A percentile compares a stretch with the other conserved stretches of the same genome.
phyloP scores from a whole-genome alignment of 768 basidiomycete genomes.

The Suillus lakei region DNA sequence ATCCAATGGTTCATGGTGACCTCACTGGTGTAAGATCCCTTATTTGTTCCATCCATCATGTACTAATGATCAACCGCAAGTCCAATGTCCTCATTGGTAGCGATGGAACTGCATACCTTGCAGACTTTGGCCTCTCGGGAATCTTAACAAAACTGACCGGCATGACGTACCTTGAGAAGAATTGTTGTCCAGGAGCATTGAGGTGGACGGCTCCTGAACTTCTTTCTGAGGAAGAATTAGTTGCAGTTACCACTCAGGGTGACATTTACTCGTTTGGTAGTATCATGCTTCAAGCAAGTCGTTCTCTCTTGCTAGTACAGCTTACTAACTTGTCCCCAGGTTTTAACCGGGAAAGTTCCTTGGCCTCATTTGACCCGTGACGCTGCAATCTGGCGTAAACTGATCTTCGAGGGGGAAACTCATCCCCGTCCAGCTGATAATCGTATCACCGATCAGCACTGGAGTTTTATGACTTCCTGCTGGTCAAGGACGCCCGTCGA shows the following conservation, averaged over 20 bases:
- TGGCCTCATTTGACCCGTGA: background rate
- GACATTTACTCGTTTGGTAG: slow-evolving; percentile 52
- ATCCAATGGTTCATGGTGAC: slow-evolving; percentile 6
- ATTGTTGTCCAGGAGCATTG: slow-evolving; percentile 30
- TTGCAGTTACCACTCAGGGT: slow-evolving; percentile 17
- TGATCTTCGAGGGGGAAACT: background rate
- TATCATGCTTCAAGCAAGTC: slow-evolving; percentile 28
- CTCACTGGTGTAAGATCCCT: slow-evolving; percentile 11
- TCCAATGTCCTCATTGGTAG: slow-evolving; percentile 39
- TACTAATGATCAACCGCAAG: background rate
- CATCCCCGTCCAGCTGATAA: background rate
- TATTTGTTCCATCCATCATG: background rate
- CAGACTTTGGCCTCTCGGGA: slow-evolving; percentile 49
- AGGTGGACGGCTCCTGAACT: slow-evolving; percentile 49
- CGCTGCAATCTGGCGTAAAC: too few relatives aligned
- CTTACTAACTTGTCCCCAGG: background rate
- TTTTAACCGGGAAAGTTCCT: background rate
- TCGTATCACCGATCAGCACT: background rate
- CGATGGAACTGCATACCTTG: slow-evolving; percentile 41
- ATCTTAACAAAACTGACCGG: slow-evolving; percentile 39
- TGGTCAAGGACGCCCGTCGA: too few relatives aligned
- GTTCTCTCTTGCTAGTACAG: background rate
- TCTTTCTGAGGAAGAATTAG: slow-evolving; percentile 18
- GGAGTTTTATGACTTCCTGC: too few relatives aligned
- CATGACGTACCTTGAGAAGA: slow-evolving; percentile 11